Conservation (phyloP, 1,139 yeast genomes). For the Taphrina wiesneri region DNA sequence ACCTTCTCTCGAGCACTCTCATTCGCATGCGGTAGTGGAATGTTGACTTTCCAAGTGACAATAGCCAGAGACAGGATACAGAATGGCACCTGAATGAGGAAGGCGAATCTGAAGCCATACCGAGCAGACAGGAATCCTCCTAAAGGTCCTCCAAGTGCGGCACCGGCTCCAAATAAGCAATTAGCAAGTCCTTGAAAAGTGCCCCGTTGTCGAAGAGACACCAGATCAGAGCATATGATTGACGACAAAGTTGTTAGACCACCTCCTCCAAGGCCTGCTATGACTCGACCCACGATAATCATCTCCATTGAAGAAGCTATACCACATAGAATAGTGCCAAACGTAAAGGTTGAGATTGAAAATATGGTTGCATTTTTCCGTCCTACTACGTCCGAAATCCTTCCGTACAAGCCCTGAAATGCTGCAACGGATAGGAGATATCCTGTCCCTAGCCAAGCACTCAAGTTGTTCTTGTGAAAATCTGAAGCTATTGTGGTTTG, state of each 20-base stretch:
- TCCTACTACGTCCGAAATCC: constrained; percentile 58
- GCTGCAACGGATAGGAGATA: constrained; percentile 39
- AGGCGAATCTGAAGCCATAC: constrained; percentile 80
- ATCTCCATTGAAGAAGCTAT: constrained; percentile 50
- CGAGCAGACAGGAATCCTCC: constrained; percentile 70
- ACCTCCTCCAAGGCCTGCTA: constrained; percentile 58
- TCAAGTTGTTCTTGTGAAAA: constrained; percentile 34
- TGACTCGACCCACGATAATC: constrained; percentile 53
- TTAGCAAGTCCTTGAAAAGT: constrained; percentile 50
- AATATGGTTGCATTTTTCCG: constrained; percentile 51
- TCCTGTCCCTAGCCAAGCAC: constrained; percentile 40
- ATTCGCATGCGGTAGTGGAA: constrained; percentile 33
- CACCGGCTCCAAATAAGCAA: constrained; percentile 50
- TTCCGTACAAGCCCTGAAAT: constrained; percentile 51
- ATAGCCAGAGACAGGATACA: constrained; percentile 52
- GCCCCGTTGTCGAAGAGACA: constrained; percentile 54
- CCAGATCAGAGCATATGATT: constrained; percentile 55
- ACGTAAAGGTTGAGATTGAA: constrained; percentile 53
- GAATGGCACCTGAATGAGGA: constrained; percentile 64
- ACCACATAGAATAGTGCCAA: constrained; percentile 51
- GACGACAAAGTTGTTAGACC: constrained; percentile 54
- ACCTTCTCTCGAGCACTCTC: constrained; percentile 35
- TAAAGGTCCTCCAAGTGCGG: constrained; percentile 55
- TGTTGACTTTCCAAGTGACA: constrained; percentile 36
- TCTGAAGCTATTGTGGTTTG: constrained; percentile 38